phyloP scores from a whole-genome alignment of 192 early-diverging fungal genomes.

The Diversispora eburnea region DNA sequence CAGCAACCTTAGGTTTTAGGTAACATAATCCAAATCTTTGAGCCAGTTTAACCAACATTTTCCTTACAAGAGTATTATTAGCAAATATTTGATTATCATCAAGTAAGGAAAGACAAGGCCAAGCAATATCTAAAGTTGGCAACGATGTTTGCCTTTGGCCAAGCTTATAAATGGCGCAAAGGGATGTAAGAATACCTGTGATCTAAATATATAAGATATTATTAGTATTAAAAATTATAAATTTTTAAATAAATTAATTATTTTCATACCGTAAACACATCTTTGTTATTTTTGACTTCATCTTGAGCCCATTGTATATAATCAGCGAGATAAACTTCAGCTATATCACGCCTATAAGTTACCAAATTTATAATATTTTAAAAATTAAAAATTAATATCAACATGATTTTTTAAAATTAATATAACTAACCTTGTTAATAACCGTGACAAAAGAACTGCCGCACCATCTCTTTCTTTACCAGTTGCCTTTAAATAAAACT shows the following conservation, averaged over 20 bases:
- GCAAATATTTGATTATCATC: constrained; percentile 52
- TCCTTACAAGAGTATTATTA: constrained; percentile 72
- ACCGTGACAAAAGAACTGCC: constrained; percentile 72
- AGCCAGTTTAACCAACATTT: constrained; percentile 75
- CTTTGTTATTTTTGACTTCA: constrained; percentile 30
- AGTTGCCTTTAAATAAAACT: constrained; percentile 61
- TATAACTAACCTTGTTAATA: constrained; percentile 66
- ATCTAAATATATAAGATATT: constrained; percentile 31
- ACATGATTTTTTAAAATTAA: background rate
- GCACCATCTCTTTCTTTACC: constrained; percentile 89
- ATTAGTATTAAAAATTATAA: background rate
- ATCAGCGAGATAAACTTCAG: constrained; percentile 48
- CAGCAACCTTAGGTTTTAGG: constrained; percentile 64
- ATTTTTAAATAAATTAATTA: background rate
- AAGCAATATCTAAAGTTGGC: constrained; percentile 46
- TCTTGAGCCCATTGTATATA: constrained; percentile 72
- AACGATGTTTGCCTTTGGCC: constrained; percentile 62
- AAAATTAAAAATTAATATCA: constrained; percentile 11
- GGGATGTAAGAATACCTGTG: constrained; percentile 59
- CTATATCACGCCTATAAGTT: constrained; percentile 61
- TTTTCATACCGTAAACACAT: constrained; percentile 50
- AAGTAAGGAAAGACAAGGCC: constrained; percentile 40
- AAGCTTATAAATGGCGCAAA: constrained; percentile 67
- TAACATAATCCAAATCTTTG: constrained; percentile 82
- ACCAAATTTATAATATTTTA: background rate